Evolutionary conservation across 345 rosid species (phyloP).

Genomic region (Moringa oleifera): DNA sequence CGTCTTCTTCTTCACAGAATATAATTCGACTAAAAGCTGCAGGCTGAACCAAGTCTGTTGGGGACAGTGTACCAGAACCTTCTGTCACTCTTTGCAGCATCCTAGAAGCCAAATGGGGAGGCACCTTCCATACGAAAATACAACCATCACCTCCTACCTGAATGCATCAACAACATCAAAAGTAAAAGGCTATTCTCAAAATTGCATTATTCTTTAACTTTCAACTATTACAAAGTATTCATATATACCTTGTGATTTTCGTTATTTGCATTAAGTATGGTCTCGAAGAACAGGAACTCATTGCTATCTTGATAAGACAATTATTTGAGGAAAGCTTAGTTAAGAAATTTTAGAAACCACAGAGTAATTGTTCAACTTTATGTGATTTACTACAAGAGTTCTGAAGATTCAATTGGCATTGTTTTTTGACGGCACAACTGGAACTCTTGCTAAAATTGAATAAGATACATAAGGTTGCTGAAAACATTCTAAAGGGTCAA

Average conservation of each 20-base stretch:
- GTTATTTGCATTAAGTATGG: background rate
- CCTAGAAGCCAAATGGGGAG: constrained; percentile 46
- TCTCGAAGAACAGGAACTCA: background rate
- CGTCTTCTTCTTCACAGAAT: constrained; percentile 32
- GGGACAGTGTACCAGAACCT: constrained; percentile 32
- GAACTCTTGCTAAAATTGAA: no score
- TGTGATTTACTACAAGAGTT: no score
- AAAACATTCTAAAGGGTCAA: no score
- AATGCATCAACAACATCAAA: constrained; percentile 20
- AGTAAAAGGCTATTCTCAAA: no score
- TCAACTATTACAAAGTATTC: no score
- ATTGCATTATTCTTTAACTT: background rate
- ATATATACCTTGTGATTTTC: background rate
- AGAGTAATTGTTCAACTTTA: no score
- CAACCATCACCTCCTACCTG: constrained; percentile 80
- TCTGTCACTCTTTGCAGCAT: constrained; percentile 47
- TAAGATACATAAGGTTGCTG: no score
- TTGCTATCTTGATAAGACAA: no score
- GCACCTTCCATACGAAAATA: constrained; percentile 74
- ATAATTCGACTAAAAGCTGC: constrained; percentile 29
- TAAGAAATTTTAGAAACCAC: no score
- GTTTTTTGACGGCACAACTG: no score
- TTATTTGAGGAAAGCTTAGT: no score
- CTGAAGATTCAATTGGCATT: no score
- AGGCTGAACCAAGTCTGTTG: constrained; percentile 32